phyloP scores from a whole-genome alignment of 1,139 yeast species.

The Zygotorulaspora mrakii region DNA sequence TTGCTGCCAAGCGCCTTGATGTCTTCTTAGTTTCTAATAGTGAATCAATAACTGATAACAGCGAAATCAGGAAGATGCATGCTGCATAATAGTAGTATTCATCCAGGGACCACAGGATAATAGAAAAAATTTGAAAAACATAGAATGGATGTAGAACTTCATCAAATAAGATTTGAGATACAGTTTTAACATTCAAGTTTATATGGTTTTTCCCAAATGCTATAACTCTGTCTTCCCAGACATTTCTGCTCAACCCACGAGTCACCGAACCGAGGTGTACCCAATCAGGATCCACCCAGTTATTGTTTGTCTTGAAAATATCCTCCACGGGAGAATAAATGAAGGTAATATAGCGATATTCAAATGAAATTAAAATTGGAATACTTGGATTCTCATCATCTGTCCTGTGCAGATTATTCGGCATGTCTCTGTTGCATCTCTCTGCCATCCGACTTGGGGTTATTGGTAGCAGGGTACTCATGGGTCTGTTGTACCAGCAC shows the following conservation, averaged over 20 bases:
- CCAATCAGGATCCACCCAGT: constrained; percentile 86
- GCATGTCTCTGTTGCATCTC: constrained; percentile 10
- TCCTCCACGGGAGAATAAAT: constrained; percentile 85
- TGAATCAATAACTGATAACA: constrained; percentile 74
- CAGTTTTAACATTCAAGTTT: constrained; percentile 70
- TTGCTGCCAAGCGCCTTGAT: constrained; percentile 63
- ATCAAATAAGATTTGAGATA: constrained; percentile 62
- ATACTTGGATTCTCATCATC: constrained; percentile 40
- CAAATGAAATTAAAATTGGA: constrained; percentile 66
- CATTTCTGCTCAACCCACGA: constrained; percentile 68
- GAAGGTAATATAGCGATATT: constrained; percentile 78
- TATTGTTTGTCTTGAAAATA: constrained; percentile 73
- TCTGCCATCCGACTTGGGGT: constrained; percentile 23
- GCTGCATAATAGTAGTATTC: constrained; percentile 89
- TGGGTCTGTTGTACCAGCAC: constrained; percentile 61
- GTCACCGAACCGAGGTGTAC: constrained; percentile 51
- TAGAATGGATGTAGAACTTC: constrained; percentile 95
- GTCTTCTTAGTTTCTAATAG: constrained; percentile 79
- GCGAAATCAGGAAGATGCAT: constrained; percentile 83
- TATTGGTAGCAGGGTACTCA: constrained; percentile 59
- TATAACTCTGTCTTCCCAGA: constrained; percentile 60
- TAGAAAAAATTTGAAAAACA: constrained; percentile 87
- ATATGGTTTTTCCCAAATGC: constrained; percentile 79
- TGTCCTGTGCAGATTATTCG: constrained; percentile 27
- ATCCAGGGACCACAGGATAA: constrained; percentile 86